Conservation (phyloP, 2,329 filamentous ascomycete species). For the Ophiosphaerella narmari region DNA sequence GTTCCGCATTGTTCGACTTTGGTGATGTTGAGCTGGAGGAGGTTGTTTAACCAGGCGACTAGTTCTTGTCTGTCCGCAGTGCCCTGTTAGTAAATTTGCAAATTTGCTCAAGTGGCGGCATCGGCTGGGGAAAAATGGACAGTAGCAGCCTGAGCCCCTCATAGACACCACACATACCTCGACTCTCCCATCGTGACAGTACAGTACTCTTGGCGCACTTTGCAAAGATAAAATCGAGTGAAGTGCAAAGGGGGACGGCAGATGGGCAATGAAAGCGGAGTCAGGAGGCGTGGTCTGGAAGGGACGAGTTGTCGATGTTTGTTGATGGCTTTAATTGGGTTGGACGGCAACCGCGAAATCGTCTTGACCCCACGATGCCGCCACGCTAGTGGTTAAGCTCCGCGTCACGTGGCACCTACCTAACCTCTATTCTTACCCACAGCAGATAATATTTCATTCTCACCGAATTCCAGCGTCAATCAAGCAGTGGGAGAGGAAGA, state of each 20-base stretch:
- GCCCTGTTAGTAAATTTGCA: conserved; percentile 23
- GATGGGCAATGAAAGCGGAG: conserved; percentile 10
- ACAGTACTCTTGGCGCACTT: conserved; percentile 9
- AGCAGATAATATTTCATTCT: too few relatives aligned
- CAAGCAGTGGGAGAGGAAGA: too few relatives aligned
- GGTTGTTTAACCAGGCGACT: conserved; percentile 94
- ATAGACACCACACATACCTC: conserved; percentile 51
- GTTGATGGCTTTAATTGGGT: conserved; percentile 24
- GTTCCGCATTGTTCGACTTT: conserved; percentile 99
- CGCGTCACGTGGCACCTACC: conserved; percentile 2
- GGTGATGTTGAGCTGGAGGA: conserved; percentile 94
- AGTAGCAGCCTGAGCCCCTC: conserved; percentile 17
- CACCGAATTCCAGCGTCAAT: too few relatives aligned
- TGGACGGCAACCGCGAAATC: conserved; percentile 14
- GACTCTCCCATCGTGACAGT: conserved; percentile 64
- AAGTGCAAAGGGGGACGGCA: conserved; percentile 4
- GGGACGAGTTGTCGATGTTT: conserved; percentile 28
- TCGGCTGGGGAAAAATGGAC: conserved; percentile 17
- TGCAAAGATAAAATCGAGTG: conserved; percentile 3
- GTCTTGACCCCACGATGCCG: conserved; percentile 23
- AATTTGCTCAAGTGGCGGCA: conserved; percentile 20
- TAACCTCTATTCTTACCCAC: not conserved
- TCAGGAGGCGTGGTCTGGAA: conserved; percentile 6
- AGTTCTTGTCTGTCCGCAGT: conserved; percentile 78
- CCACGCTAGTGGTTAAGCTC: conserved; percentile 9